Conservation (phyloP, 352 stramenopile genomes). For the Pythium aphanidermatum region DNA sequence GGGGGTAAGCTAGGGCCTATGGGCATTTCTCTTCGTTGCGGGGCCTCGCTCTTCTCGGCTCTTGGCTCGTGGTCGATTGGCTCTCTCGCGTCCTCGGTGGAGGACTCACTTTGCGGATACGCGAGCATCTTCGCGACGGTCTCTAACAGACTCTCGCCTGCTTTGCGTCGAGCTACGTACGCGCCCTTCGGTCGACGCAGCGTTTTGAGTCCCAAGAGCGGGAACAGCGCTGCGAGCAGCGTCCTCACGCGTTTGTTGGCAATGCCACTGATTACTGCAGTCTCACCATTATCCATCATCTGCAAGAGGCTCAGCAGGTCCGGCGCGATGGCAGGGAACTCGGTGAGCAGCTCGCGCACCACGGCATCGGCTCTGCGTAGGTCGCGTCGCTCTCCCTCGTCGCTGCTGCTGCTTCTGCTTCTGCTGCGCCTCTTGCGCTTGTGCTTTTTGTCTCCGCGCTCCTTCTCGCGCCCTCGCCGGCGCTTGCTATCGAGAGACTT, state of each 20-base stretch:
- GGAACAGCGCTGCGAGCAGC: slow-evolving; percentile 64
- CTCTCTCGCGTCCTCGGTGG: slow-evolving; percentile 8
- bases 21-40: slow-evolving; percentile 20
- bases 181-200: slow-evolving; percentile 8
- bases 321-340: slow-evolving; percentile 56
- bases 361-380: slow-evolving; percentile 9
- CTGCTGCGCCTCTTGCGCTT: slow-evolving; percentile 10
- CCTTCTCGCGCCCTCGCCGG: background rate
- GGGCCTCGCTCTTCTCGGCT: too few species aligned
- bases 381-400: background rate
- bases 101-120: background rate
- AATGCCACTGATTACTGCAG: slow-evolving; percentile 70
- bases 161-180: slow-evolving; percentile 7
- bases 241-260: slow-evolving; percentile 62
- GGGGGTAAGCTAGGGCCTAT: slow-evolving; percentile 58
- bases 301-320: slow-evolving; percentile 67
- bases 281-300: slow-evolving; percentile 70
- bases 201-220: slow-evolving; percentile 42
- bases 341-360: slow-evolving; percentile 46
- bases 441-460: slow-evolving; percentile 12
- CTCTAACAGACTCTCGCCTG: slow-evolving; percentile 35
- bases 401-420: background rate
- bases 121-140: slow-evolving; percentile 43
- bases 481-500: background rate
- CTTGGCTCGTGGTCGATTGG: background rate